phyloP scores from a whole-genome alignment of 495 filamentous ascomycete genomes.

The Filosporella fistucella region DNA sequence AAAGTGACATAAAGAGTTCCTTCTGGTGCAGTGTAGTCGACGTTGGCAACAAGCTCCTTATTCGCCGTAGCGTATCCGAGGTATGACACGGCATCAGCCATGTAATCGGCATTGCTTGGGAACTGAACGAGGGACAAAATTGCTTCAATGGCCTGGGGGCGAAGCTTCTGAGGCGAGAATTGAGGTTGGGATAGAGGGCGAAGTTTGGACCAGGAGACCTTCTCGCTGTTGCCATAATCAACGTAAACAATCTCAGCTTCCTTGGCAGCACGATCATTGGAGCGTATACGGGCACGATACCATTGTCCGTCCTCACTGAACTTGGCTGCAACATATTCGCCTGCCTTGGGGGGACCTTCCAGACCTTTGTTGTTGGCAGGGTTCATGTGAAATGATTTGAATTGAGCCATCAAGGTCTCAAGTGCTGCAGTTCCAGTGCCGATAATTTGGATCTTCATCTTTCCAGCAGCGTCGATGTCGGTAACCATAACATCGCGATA shows the following conservation, averaged over 20 bases:
- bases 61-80: constrained; percentile 62
- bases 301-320: constrained; percentile 85
- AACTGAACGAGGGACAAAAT: constrained; percentile 87
- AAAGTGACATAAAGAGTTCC: constrained; percentile 79
- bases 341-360: constrained; percentile 76
- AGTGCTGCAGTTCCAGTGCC: constrained; percentile 78
- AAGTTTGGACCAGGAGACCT: constrained; percentile 74
- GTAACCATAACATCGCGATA: constrained; percentile 92
- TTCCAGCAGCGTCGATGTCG: constrained; percentile 71
- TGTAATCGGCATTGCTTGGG: constrained; percentile 71
- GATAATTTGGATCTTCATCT: constrained; percentile 83
- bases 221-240: constrained; percentile 94
- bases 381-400: constrained; percentile 81
- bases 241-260: constrained; percentile 88
- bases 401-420: constrained; percentile 79
- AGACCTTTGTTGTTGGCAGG: constrained; percentile 66
- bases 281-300: constrained; percentile 88
- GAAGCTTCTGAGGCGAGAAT: constrained; percentile 75
- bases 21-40: constrained; percentile 72
- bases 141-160: constrained; percentile 82
- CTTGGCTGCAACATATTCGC: constrained; percentile 83
- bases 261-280: constrained; percentile 87
- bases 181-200: constrained; percentile 72
- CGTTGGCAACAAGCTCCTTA: constrained; percentile 78
- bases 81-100: constrained; percentile 68